Percentiles rank a stretch among this genome's conserved stretches.
Conservation (phyloP, 2,329 filamentous ascomycete species). For the Cercospora sp. region DNA sequence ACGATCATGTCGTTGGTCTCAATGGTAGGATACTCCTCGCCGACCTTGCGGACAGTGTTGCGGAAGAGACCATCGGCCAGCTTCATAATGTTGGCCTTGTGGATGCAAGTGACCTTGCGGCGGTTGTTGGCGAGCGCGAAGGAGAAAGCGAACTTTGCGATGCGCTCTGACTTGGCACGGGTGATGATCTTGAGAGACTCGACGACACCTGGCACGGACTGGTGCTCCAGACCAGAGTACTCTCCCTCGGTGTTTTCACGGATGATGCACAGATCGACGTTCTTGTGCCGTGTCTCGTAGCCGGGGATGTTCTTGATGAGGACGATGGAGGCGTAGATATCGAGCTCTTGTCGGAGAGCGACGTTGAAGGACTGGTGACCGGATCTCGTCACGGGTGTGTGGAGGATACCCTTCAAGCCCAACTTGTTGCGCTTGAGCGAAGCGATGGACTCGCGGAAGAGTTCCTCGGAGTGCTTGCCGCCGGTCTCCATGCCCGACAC, state of each 20-base stretch:
- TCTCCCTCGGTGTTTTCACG: conserved; percentile 99
- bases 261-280: conserved; percentile 98
- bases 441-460: conserved; percentile 92
- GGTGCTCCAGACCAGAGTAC: conserved; percentile 98
- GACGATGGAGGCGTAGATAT: conserved; percentile 98
- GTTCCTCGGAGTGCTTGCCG: conserved; percentile 84
- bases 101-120: conserved; percentile 99
- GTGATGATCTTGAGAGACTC: conserved; percentile 99
- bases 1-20: conserved; percentile 99
- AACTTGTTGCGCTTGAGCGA: conserved; percentile 98
- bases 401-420: conserved; percentile 96
- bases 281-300: conserved; percentile 94
- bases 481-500: conserved; percentile 86
- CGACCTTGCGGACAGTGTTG: conserved; percentile 90
- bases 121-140: conserved; percentile 98
- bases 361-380: conserved; percentile 99
- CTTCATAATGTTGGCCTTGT: conserved; percentile 99
- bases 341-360: conserved; percentile 96
- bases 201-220: conserved; percentile 92
- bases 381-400: conserved; percentile 94
- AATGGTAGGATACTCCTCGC: conserved; percentile 92
- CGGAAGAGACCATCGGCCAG: conserved; percentile 98
- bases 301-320: conserved; percentile 99
- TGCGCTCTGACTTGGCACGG: conserved; percentile 97
- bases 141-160: conserved; percentile 97